Conservation (phyloP, 352 stramenopile species). For the Pythium coloratum region DNA sequence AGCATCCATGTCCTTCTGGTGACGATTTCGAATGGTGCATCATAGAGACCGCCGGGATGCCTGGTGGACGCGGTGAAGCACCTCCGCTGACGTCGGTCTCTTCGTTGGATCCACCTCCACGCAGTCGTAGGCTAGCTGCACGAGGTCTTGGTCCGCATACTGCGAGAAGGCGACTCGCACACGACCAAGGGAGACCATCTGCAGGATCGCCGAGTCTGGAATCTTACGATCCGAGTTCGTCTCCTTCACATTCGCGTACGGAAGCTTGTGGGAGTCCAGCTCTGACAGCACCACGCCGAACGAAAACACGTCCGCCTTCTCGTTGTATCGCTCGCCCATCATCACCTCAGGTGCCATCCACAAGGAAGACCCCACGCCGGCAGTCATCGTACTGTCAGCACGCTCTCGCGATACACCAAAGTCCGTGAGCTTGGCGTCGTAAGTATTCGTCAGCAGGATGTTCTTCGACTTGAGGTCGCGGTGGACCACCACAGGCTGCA, state of each 20-base stretch:
- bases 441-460: neutral
- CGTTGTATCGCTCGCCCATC: neutral
- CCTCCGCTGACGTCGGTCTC: neutral
- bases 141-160: neutral
- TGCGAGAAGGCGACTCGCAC: neutral
- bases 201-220: neutral
- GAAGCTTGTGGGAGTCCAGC: neutral
- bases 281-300: neutral
- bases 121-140: neutral
- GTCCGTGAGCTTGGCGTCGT: neutral
- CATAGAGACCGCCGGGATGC: neutral
- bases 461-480: neutral
- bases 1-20: too few species aligned
- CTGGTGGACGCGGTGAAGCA: neutral
- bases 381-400: neutral
- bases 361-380: neutral
- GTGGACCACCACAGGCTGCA: neutral
- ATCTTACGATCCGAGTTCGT: neutral
- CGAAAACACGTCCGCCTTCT: neutral
- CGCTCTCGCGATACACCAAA: neutral
- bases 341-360: neutral
- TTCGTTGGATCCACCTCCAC: neutral
- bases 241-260: neutral
- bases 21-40: neutral
- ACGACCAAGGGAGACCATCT: neutral